Conservation (phyloP, 2,329 filamentous ascomycete species). For the Colletotrichum viniferum region DNA sequence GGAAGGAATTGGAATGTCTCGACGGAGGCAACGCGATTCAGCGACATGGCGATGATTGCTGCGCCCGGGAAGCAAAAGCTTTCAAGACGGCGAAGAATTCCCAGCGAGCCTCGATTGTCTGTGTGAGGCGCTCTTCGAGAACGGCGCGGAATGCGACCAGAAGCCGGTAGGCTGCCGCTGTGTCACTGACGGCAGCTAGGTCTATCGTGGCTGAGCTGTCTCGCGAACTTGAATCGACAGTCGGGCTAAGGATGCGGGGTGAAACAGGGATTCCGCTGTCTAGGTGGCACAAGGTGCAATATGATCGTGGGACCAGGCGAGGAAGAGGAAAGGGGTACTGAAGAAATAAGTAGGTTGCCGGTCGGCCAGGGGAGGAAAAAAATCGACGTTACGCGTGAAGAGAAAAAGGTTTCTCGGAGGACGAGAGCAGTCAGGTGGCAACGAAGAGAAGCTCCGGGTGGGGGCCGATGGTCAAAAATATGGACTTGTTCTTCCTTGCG, state of each 20-base stretch:
- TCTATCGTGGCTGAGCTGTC: neutral
- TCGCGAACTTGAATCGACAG: neutral
- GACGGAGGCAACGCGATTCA: conserved; percentile 57
- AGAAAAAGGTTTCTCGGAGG: neutral
- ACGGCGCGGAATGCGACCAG: neutral
- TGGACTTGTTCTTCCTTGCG: neutral
- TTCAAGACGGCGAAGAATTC: neutral
- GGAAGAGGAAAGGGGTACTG: no score
- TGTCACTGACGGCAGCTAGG: neutral
- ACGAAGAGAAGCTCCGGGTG: neutral
- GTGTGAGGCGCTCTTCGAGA: neutral
- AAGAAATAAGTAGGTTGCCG: neutral
- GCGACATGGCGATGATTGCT: conserved; percentile 45
- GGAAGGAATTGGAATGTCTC: conserved; percentile 53
- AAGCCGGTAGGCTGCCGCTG: neutral
- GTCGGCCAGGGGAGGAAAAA: neutral
- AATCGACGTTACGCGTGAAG: neutral
- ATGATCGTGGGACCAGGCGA: neutral
- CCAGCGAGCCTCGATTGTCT: neutral
- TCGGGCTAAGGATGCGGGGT: neutral
- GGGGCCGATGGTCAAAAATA: neutral
- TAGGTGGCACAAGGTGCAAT: neutral
- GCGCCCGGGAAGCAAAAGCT: neutral
- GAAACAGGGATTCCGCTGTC: neutral
- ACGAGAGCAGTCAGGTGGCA: conserved; percentile 1